Base-by-base conservation (phyloP, 2,329 filamentous ascomycete genomes). In the Canariomyces notabilis region DNA sequence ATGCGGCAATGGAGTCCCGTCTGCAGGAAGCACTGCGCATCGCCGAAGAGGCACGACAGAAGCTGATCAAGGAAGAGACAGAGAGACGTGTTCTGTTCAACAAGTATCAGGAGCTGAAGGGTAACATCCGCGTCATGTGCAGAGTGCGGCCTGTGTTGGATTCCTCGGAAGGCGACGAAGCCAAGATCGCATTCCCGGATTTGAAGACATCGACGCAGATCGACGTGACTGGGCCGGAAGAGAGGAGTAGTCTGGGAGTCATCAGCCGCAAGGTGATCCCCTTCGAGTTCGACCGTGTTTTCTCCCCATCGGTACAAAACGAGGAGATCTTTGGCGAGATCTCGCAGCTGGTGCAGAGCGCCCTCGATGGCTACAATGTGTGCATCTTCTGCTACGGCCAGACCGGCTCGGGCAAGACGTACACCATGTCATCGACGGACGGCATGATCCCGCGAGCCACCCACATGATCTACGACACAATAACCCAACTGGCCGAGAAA, bases 361-460 rank as follows among this genome's bases (percentile, higher is more conserved):
- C 94, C 0, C 75, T 98, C 32, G 93, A 98, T 61, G 93, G 93
- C 1, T 98, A 95, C 72, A 98, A 97, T 57, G 93, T 98, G 42
- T 97, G 91, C 67, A 97, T 98, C 53, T 95, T 98, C 69, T 96
- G 90, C 63, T 98, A 98, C 62, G 93, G 93, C 35, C 93, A 98
- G 66, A 98, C 93, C 0, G 93, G 93, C 3, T 93, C 90, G 15
- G 93, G 93, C 50, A 98, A 98, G 74, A 98, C 93, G 0, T 87
- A 85, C 62, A 97, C 93, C 4, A 98, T 98, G 93, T 94, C 87
- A 8, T 86, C 84, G 1, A 68, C 73, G 2, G 88, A 96, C 58
- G 93, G 93, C 56, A 96, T 98, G 85, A 98, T 98, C 49, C 91
- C 93, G 1, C 80, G 86, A 6, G 90, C 93, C 3, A 93, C 94